phyloP scores from a whole-genome alignment of 331 rosid genomes.

The Dryas integrifolia region DNA sequence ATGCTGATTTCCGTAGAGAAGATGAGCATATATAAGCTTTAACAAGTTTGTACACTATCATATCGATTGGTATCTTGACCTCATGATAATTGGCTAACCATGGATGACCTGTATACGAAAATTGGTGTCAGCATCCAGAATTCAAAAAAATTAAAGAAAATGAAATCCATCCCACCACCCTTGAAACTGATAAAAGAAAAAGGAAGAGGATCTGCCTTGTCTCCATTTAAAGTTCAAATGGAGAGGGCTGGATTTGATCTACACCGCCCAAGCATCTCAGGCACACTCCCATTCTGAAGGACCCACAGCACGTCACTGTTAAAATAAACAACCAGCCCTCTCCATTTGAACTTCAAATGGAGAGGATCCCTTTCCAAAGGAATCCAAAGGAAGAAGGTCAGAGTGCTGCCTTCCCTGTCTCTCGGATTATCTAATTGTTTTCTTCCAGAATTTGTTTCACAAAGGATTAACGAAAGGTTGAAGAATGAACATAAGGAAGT shows the following conservation, averaged over 20 bases:
- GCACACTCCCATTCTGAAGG: background rate
- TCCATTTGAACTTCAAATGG: background rate
- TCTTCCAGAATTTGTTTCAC: background rate
- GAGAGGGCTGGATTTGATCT: background rate
- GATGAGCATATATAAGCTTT: conserved; percentile 65
- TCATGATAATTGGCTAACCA: conserved; percentile 60
- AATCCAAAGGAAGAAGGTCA: conserved; percentile 2
- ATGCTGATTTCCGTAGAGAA: conserved; percentile 65
- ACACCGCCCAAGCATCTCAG: background rate
- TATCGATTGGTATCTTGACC: conserved; percentile 63
- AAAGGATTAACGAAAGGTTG: background rate
- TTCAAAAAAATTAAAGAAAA: conserved; percentile 9
- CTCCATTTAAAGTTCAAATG: conserved; percentile 2
- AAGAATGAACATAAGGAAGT: background rate
- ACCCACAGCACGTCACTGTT: background rate
- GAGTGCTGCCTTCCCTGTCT: conserved; percentile 8
- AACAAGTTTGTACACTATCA: conserved; percentile 64
- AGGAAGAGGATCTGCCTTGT: background rate
- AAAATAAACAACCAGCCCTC: background rate
- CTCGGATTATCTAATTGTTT: background rate
- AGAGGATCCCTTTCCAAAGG: background rate
- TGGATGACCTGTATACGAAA: conserved; percentile 67
- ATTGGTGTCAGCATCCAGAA: conserved; percentile 18
- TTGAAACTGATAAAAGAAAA: conserved; percentile 13
- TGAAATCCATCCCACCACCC: conserved; percentile 2